Evolutionary conservation across 805 yeast genomes (phyloP).

Genomic region (Cyberlindnera americana): DNA sequence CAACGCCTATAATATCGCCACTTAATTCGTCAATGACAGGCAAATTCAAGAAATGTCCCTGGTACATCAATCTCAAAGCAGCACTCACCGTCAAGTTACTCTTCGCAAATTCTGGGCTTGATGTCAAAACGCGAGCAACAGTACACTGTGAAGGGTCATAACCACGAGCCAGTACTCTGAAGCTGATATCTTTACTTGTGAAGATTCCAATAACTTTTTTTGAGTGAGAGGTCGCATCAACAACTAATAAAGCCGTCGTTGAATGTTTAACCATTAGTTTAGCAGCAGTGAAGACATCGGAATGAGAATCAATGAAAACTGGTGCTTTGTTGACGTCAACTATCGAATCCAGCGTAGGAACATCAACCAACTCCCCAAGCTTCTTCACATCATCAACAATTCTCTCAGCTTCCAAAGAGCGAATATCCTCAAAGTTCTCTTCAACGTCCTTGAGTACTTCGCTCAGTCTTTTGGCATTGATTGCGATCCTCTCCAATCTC

Average conservation of each 20-base stretch:
- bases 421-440: constrained; percentile 26
- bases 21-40: constrained; percentile 34
- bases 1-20: constrained; percentile 35
- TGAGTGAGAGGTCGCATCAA: constrained; percentile 30
- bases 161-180: constrained; percentile 36
- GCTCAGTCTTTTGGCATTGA: constrained; percentile 33
- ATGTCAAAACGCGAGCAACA: constrained; percentile 42
- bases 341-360: constrained; percentile 35
- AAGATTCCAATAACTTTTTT: constrained; percentile 42
- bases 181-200: constrained; percentile 44
- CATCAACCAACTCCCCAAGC: constrained; percentile 38
- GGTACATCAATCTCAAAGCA: constrained; percentile 44
- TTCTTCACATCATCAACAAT: constrained; percentile 34
- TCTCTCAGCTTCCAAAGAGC: constrained; percentile 23
- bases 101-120: constrained; percentile 44
- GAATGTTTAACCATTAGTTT: constrained; percentile 35
- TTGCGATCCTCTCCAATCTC: constrained; percentile 38
- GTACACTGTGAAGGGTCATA: constrained; percentile 35
- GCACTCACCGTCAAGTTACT: constrained; percentile 37
- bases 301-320: constrained; percentile 34
- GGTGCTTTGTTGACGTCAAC: constrained; percentile 25
- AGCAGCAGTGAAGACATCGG: constrained; percentile 38
- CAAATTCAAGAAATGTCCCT: constrained; percentile 42
- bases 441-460: constrained; percentile 30
- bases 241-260: constrained; percentile 40